Evolutionary conservation across 164 flowering plant species (phyloP).

Genomic region (Nelumbo lutea): DNA sequence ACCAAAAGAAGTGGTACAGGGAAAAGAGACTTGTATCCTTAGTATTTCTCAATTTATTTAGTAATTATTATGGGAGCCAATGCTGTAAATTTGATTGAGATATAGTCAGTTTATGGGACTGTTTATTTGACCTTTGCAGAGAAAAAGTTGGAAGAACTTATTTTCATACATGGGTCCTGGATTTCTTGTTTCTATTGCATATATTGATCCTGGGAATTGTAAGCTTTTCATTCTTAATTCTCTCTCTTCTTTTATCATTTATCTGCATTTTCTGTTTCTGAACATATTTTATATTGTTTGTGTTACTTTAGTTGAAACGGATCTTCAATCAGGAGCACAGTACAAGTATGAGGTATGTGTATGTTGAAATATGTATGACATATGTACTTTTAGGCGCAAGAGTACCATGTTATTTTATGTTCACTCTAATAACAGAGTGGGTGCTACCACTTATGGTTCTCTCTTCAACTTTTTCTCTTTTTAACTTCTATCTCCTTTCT

Average conservation of each 20-base stretch:
- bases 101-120: not conserved
- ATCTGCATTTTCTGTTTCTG: not conserved
- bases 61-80: no score
- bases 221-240: slow-evolving; percentile 21
- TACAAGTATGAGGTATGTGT: slow-evolving; percentile 76
- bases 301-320: slow-evolving; percentile 74
- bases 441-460: no score
- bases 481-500: no score
- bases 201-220: slow-evolving; percentile 99
- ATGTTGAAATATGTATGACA: not conserved
- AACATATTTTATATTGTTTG: slow-evolving; percentile 6
- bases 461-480: no score
- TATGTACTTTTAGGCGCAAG: no score
- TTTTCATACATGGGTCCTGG: slow-evolving; percentile 94
- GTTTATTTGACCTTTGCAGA: slow-evolving; percentile 36
- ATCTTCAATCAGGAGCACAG: slow-evolving; percentile 85
- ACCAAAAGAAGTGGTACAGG: no score
- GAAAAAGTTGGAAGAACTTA: slow-evolving; percentile 80
- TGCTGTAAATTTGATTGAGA: no score
- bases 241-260: not conserved
- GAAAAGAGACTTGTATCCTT: no score
- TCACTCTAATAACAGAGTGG: no score
- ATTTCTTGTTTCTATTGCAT: slow-evolving; percentile 92
- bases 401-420: no score
- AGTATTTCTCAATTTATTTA: no score